phyloP scores from a whole-genome alignment of 176 grass and related monocot genomes.

The Chrysopogon serrulatus region DNA sequence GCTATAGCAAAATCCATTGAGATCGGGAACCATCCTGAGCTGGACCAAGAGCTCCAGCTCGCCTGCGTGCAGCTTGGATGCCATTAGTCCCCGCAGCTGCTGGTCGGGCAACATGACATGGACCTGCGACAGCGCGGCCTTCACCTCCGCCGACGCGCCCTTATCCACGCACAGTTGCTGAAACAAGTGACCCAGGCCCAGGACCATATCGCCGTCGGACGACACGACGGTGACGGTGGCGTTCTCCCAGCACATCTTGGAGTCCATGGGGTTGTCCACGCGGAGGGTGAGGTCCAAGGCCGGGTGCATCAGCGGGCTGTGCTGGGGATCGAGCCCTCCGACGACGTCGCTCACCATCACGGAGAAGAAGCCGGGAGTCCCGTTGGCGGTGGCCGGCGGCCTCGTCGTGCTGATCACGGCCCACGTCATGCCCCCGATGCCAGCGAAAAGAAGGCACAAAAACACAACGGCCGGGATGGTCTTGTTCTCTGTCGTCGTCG shows the following conservation, averaged over 20 bases:
- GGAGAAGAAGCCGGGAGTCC: background rate
- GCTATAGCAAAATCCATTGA: background rate
- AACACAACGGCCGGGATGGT: background rate
- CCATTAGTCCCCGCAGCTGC: background rate
- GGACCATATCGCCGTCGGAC: background rate
- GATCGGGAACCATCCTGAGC: background rate
- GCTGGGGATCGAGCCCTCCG: background rate
- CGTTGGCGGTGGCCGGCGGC: background rate
- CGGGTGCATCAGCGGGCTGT: background rate
- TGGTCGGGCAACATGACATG: background rate
- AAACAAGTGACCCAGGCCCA: background rate
- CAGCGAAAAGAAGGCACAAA: background rate
- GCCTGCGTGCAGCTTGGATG: background rate
- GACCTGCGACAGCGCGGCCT: background rate
- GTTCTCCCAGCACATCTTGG: background rate
- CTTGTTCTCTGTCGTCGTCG: background rate
- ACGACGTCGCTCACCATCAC: background rate
- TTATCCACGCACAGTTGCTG: background rate
- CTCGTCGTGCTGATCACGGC: background rate
- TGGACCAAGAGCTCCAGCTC: background rate
- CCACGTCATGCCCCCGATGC: background rate
- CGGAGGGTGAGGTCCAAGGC: background rate
- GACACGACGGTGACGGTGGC: background rate
- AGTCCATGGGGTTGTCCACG: background rate
- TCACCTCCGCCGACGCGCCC: background rate